These are phyloP conservation scores for Salix koriyanagi DNA, from an alignment of 345 rosid species.

Conservation along the genomic window DNA sequence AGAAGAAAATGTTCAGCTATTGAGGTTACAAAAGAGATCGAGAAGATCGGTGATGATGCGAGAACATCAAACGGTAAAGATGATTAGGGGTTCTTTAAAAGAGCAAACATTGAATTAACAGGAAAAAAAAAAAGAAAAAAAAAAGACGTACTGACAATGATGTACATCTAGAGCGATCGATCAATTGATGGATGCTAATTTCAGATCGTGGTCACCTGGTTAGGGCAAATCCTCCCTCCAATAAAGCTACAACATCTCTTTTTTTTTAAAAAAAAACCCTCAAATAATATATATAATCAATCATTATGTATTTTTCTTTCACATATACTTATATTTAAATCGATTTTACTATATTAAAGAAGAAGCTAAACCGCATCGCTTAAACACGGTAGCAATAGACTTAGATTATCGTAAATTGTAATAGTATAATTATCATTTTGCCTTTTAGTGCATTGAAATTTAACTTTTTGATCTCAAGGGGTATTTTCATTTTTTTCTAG, in stretches of 20 bases:
- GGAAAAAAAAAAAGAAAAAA: not conserved
- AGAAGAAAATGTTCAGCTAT: conserved; percentile 27
- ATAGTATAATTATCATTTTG: no score
- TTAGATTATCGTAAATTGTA: no score
- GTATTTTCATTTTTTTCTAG: no score
- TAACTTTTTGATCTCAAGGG: no score
- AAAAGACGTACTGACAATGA: conserved; percentile 1
- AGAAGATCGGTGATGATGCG: not conserved
- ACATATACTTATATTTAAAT: no score
- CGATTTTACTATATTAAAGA: no score
- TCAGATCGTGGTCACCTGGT: conserved; percentile 5
- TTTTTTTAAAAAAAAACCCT: not conserved
- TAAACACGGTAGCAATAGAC: no score
- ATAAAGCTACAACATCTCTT: not conserved
- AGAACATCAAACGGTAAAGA: conserved; percentile 26
- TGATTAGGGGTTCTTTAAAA: conserved; percentile 9
- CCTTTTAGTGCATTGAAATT: no score
- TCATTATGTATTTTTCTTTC: no score
- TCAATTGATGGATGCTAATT: conserved; percentile 17
- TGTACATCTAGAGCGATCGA: conserved; percentile 5
- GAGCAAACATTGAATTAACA: not conserved
- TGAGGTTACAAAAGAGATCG: conserved; percentile 4
- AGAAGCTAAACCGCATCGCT: no score
- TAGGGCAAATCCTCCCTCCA: not conserved
- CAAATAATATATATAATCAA: not conserved